Evolutionary conservation across 805 yeast genomes (phyloP).

Genomic region (Yarrowia sp.): DNA sequence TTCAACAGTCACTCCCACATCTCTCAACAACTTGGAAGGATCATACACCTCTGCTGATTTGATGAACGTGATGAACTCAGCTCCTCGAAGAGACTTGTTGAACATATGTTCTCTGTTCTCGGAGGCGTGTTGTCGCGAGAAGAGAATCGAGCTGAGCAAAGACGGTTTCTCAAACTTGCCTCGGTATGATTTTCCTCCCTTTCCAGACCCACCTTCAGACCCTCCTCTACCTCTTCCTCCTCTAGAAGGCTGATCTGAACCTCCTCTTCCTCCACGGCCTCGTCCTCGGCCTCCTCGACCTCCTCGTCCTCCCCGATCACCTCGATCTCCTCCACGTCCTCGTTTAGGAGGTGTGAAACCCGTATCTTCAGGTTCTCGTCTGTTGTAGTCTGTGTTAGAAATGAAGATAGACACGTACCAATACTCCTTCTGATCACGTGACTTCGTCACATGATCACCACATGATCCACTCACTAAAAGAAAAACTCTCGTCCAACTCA

Average conservation of each 20-base stretch:
- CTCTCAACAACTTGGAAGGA: constrained; percentile 3
- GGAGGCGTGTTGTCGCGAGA: constrained; percentile 11
- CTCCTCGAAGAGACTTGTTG: constrained; percentile 14
- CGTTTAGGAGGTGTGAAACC: neutral
- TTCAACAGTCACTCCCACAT: neutral
- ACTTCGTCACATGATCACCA: neutral
- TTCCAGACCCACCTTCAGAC: neutral
- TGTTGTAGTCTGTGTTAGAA: neutral
- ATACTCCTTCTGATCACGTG: too few relatives aligned
- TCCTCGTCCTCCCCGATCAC: neutral
- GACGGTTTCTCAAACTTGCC: constrained; percentile 2
- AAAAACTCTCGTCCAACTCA: neutral
- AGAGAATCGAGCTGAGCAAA: neutral
- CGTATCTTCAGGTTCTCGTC: neutral
- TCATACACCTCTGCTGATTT: constrained; percentile 17
- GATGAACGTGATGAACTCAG: constrained; percentile 9
- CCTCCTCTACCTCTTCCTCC: neutral
- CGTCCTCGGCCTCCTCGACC: neutral
- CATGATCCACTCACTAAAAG: neutral
- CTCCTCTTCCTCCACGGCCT: neutral
- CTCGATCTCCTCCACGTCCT: neutral
- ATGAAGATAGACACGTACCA: too few relatives aligned
- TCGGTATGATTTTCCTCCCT: neutral
- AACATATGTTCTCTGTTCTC: constrained; percentile 23
- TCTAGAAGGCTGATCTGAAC: neutral